Percentiles rank a stretch among this genome's conserved stretches.
Evolutionary conservation across 768 basidiomycete species (phyloP).

Genomic region (Saitozyma sp.): DNA sequence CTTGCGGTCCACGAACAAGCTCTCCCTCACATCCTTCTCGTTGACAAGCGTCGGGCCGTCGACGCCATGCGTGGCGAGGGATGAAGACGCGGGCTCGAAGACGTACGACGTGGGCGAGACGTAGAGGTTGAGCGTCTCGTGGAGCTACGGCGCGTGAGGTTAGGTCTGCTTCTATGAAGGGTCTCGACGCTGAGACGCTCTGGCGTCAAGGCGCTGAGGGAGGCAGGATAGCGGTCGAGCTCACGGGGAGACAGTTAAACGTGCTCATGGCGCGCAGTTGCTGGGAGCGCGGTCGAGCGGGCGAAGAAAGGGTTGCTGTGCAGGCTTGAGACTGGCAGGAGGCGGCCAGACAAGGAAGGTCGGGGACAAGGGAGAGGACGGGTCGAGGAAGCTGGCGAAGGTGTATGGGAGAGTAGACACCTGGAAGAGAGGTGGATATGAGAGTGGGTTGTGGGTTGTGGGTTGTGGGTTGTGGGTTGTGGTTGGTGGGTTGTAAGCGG

Average conservation of each 20-base stretch:
- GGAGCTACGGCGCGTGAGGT: conserved; percentile 23
- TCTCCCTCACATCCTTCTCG: conserved; percentile 50
- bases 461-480: too few species aligned
- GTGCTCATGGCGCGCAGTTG: not conserved
- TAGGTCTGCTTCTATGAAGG: conserved; percentile 1
- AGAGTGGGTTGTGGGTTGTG: too few species aligned
- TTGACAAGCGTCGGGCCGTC: conserved; percentile 22
- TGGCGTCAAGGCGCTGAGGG: not conserved
- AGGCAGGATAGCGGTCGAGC: not conserved
- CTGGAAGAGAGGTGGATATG: too few species aligned
- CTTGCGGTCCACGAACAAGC: conserved; percentile 52
- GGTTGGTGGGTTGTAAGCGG: too few species aligned
- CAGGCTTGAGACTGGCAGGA: too few species aligned
- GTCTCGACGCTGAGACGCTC: not conserved
- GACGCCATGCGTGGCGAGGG: conserved; percentile 10
- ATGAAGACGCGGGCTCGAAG: conserved; percentile 41
- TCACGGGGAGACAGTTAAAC: conserved; percentile 27
- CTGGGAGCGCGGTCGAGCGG: too few species aligned
- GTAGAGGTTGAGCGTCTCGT: conserved; percentile 52
- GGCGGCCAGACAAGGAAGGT: too few species aligned
- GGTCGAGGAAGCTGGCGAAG: too few species aligned
- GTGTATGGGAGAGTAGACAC: too few species aligned
- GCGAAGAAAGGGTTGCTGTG: too few species aligned
- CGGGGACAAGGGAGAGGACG: too few species aligned
- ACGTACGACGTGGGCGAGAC: conserved; percentile 44